Percentiles rank a stretch among this genome's conserved stretches.
Evolutionary conservation across 2,329 filamentous ascomycete species (phyloP).

Genomic region (Dothideomycetes sp.): DNA sequence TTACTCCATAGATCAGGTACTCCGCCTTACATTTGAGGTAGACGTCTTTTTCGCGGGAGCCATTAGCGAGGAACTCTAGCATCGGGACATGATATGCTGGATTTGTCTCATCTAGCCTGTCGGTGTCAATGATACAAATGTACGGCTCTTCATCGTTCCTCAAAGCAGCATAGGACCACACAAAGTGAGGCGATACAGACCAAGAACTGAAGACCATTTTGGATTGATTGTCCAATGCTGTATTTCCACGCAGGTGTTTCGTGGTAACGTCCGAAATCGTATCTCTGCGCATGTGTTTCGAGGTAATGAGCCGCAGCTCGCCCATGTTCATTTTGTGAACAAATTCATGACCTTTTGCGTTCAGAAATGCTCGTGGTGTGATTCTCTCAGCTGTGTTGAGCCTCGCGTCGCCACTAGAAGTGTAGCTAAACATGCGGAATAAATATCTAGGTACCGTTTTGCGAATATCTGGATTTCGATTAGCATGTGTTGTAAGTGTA

Average conservation of each 20-base stretch:
- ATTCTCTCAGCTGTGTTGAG: neutral
- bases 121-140: slow-evolving; percentile 4
- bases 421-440: slow-evolving; percentile 1
- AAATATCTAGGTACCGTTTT: slow-evolving; percentile 4
- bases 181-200: slow-evolving; percentile 3
- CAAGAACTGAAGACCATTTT: slow-evolving; percentile 6
- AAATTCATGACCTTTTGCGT: neutral
- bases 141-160: neutral
- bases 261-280: neutral
- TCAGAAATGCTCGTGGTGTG: neutral
- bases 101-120: slow-evolving; percentile 1
- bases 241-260: too few species aligned
- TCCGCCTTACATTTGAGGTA: neutral
- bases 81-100: slow-evolving; percentile 2
- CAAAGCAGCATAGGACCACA: neutral
- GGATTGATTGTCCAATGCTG: too few species aligned
- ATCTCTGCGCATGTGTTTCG: neutral
- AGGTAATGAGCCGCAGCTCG: neutral
- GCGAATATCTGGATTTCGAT: too few species aligned
- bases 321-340: slow-evolving; percentile 3
- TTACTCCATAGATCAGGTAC: neutral
- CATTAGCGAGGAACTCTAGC: neutral
- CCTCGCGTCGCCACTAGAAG: neutral
- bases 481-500: too few species aligned
- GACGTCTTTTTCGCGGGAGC: neutral